These are phyloP conservation scores for Galerina marginata DNA, from an alignment of 768 basidiomycete genomes.

Conservation along the genomic window DNA sequence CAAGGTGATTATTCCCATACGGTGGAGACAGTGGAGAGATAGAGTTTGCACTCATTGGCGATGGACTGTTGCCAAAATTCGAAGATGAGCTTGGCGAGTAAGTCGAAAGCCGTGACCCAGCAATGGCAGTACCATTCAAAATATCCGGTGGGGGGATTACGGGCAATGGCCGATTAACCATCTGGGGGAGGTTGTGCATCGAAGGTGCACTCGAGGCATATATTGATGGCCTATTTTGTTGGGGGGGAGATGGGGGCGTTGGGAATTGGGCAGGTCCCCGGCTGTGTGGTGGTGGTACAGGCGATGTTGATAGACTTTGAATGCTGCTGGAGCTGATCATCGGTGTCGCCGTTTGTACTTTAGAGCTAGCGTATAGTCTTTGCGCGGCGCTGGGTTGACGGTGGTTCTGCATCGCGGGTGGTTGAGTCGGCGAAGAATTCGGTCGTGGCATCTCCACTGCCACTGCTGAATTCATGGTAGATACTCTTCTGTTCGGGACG, in stretches of 20 bases:
- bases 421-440: background rate
- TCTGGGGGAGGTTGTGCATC: too few species aligned
- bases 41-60: too few species aligned
- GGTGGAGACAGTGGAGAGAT: background rate
- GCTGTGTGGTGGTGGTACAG: background rate
- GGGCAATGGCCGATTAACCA: too few species aligned
- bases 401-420: slow-evolving; percentile 4
- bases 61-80: background rate
- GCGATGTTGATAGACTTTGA: slow-evolving; percentile 16
- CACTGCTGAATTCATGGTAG: slow-evolving; percentile 19
- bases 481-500: background rate
- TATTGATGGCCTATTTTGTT: too few species aligned
- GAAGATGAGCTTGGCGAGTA: background rate
- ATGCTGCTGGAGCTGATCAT: slow-evolving; percentile 24
- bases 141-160: too few species aligned
- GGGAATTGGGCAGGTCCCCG: background rate
- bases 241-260: background rate
- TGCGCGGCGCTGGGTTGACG: slow-evolving; percentile 39
- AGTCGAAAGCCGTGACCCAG: background rate
- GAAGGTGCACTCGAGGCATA: too few species aligned
- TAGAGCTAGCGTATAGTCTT: slow-evolving; percentile 48
- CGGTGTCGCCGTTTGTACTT: slow-evolving; percentile 24
- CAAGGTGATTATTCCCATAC: background rate
- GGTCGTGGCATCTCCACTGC: slow-evolving; percentile 22
- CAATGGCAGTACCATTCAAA: too few species aligned